Evolutionary conservation across 352 stramenopile species (phyloP).

Genomic region (Globisporangium nunn): DNA sequence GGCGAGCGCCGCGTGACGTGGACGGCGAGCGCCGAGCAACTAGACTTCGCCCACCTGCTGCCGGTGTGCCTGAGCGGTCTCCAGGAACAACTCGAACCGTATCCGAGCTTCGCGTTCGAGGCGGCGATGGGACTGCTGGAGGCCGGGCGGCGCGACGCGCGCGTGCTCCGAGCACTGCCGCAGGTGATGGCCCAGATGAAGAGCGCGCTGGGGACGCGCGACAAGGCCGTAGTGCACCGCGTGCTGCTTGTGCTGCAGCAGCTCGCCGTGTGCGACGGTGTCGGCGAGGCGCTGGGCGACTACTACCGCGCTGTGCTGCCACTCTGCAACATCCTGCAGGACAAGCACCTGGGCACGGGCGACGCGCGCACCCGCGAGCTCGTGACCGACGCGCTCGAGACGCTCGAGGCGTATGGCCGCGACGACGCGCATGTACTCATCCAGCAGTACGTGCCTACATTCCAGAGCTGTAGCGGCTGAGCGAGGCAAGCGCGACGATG

Average conservation of each 20-base stretch:
- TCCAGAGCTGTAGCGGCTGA: conserved; percentile 32
- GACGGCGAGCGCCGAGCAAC: conserved; percentile 44
- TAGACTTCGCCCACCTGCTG: conserved; percentile 62
- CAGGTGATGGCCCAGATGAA: conserved; percentile 61
- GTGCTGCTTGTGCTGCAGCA: conserved; percentile 68
- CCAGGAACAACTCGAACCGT: conserved; percentile 70
- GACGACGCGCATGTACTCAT: conserved; percentile 64
- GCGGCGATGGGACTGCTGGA: conserved; percentile 61
- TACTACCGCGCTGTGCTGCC: conserved; percentile 71
- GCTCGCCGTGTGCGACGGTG: conserved; percentile 56
- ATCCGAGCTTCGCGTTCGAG: conserved; percentile 63
- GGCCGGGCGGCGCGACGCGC: conserved; percentile 28
- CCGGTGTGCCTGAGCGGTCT: conserved; percentile 68
- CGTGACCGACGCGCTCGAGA: conserved; percentile 61
- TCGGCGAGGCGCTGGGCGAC: conserved; percentile 52
- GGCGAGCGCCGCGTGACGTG: conserved; percentile 46
- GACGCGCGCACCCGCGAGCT: conserved; percentile 51
- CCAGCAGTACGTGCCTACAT: conserved; percentile 71
- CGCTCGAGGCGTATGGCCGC: conserved; percentile 60
- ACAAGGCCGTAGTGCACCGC: conserved; percentile 60
- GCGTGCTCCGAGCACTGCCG: conserved; percentile 48
- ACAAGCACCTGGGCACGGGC: conserved; percentile 66
- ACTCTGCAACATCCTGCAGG: conserved; percentile 78
- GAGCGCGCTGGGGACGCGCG: conserved; percentile 47
- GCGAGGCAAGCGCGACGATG: no score